A percentile compares a stretch with the other conserved stretches of the same genome.
Conservation (phyloP, 139 green algal genomes). For the Coelastrella sp. region DNA sequence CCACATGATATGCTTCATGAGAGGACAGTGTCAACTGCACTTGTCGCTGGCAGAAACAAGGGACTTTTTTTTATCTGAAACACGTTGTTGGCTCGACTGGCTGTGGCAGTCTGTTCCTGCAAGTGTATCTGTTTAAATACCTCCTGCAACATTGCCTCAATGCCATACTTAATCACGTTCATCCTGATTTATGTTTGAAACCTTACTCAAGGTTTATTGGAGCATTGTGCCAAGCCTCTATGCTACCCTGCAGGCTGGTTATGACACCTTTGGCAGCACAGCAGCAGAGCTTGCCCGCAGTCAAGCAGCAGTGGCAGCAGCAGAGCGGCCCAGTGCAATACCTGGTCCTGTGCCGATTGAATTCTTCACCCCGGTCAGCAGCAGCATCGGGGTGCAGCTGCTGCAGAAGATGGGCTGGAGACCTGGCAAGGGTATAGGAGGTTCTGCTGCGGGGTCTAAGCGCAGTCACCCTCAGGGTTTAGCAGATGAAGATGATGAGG, state of each 20-base stretch:
- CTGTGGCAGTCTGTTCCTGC: too few species aligned
- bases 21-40: too few species aligned
- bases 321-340: slow-evolving; percentile 60
- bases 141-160: too few species aligned
- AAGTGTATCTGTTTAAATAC: too few species aligned
- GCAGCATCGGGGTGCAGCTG: slow-evolving; percentile 85
- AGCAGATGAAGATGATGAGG: slow-evolving; percentile 5
- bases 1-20: too few species aligned
- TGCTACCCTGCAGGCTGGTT: slow-evolving; percentile 58
- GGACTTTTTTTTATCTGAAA: too few species aligned
- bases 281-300: slow-evolving; percentile 44
- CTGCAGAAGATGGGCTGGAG: slow-evolving; percentile 96
- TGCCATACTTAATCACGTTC: too few species aligned
- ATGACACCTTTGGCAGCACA: slow-evolving; percentile 88
- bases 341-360: slow-evolving; percentile 64
- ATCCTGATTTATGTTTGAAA: too few species aligned
- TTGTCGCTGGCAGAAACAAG: too few species aligned
- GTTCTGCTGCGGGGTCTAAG: slow-evolving; percentile 11
- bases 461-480: background rate
- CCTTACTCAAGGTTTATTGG: too few species aligned
- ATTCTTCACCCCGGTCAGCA: slow-evolving; percentile 81
- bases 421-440: slow-evolving; percentile 82
- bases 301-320: slow-evolving; percentile 42
- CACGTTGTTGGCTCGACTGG: too few species aligned
- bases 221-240: too few species aligned